Conservation (phyloP, 768 basidiomycete species). For the Amanita jacksonii region DNA sequence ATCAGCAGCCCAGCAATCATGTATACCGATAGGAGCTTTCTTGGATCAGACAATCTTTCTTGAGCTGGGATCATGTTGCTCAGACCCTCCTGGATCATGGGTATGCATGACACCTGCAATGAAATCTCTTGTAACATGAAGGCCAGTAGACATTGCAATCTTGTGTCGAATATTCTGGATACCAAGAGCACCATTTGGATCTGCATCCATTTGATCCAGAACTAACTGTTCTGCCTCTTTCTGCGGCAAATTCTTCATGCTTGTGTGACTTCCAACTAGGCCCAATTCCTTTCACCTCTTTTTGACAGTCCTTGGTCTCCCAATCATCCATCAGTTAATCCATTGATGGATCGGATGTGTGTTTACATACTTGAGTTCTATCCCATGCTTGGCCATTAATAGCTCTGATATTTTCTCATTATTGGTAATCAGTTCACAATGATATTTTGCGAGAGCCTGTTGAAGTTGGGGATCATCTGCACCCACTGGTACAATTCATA, state of each 20-base stretch:
- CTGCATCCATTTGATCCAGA: conserved; percentile 15
- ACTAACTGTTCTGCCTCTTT: conserved; percentile 15
- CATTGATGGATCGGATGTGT: too few species aligned
- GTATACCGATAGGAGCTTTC: conserved; percentile 23
- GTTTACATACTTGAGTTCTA: too few species aligned
- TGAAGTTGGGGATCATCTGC: too few species aligned
- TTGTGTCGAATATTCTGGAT: conserved; percentile 11
- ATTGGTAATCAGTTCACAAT: too few species aligned
- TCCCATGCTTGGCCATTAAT: too few species aligned
- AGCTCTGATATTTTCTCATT: too few species aligned
- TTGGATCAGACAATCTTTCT: conserved; percentile 18
- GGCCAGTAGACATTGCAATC: conserved; percentile 10
- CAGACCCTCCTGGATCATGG: conserved; percentile 18
- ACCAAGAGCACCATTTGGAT: conserved; percentile 11
- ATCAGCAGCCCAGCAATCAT: conserved; percentile 27
- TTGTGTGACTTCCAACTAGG: too few species aligned
- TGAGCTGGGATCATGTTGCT: conserved; percentile 16
- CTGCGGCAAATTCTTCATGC: conserved; percentile 9
- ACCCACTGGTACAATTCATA: too few species aligned
- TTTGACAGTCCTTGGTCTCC: too few species aligned
- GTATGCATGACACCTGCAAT: not conserved
- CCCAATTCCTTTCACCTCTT: too few species aligned
- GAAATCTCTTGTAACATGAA: conserved; percentile 4
- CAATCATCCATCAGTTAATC: too few species aligned
- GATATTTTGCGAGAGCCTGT: too few species aligned